Base-by-base conservation (phyloP, 2,329 filamentous ascomycete genomes). In the Colletotrichum sp. region DNA sequence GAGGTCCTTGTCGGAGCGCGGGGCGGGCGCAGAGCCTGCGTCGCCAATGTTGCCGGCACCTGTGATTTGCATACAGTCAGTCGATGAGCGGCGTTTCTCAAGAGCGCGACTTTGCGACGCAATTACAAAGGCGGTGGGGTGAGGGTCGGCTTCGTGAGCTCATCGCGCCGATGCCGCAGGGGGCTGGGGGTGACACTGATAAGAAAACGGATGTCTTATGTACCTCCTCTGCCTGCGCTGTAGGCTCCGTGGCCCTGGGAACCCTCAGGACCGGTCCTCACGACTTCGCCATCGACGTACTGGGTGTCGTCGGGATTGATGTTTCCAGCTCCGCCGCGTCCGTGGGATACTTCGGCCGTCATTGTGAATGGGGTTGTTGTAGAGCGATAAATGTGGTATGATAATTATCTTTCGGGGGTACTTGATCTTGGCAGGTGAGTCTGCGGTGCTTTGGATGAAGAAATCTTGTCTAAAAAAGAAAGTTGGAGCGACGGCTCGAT, bases 241-340 rank as follows among this genome's bases (percentile, higher is more conserved):
- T 87, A 91, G 58, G 89, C 88, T 78, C 90, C 91, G 77, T 91
- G 90, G 28, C 87, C 87, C 79, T 92, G 90, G 82, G 88, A 89
- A 77, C 90, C 90, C 80, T 87, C 85, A 5, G 84, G 81, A 66
- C 90, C 91, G 58, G 87, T 80, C 64, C 91, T 90, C 71, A 91
- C 90, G 69, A 93, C 90, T 77, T 91, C 90, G 79, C 91, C 92
- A 78, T 93, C 92, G 77, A 88, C 87, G 80, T 93, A 93, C 78
- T 87, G 80, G 48, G 90, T 92, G 76, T 88, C 82, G 81, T 93
- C 91, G 38, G 84, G 82, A 77, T 86, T 88, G 83, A 93, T 91
- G 83, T 93, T 93, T 80, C 91, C 91, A 24, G 89, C 90, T 79
- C 91, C 91, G 75, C 91, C 91, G 77, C 91, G 89, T 79, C 91